Evolutionary conservation across 306 rosid species (phyloP).

Genomic region (Macrotyloma uniflorum): DNA sequence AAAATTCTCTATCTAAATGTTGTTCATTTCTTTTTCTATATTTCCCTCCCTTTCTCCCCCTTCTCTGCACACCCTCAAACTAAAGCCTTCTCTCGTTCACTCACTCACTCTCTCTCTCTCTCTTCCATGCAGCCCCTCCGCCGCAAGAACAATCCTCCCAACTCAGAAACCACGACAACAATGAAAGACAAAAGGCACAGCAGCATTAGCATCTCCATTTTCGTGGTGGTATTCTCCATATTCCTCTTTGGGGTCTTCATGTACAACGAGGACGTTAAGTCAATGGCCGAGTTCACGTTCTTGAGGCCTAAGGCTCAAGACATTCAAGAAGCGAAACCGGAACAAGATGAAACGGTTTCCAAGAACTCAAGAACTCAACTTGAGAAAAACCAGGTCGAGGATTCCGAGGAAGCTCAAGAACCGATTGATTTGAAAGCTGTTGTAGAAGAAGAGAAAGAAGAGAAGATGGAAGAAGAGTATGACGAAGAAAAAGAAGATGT

Average conservation of each 20-base stretch:
- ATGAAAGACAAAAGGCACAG: slow-evolving; percentile 79
- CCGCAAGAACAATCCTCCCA: slow-evolving; percentile 52
- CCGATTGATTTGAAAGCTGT: slow-evolving; percentile 40
- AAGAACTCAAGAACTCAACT: slow-evolving; percentile 39
- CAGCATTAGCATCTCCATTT: slow-evolving; percentile 51
- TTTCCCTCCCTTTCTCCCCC: slow-evolving; percentile 39
- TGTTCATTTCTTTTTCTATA: slow-evolving; percentile 49
- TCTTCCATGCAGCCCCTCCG: slow-evolving; percentile 56
- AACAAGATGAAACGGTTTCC: slow-evolving; percentile 13
- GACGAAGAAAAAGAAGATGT: slow-evolving; percentile 55
- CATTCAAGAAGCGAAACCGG: slow-evolving; percentile 42
- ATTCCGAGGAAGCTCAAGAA: slow-evolving; percentile 53
- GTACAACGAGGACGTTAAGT: slow-evolving; percentile 78
- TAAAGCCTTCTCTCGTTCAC: slow-evolving; percentile 9
- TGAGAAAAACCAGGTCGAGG: slow-evolving; percentile 40
- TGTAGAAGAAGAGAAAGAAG: slow-evolving; percentile 5
- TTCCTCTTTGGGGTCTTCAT: slow-evolving; percentile 86
- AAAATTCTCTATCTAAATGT: slow-evolving; percentile 17
- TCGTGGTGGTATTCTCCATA: slow-evolving; percentile 58
- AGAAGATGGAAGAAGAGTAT: slow-evolving; percentile 29
- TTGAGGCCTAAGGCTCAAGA: slow-evolving; percentile 57
- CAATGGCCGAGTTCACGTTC: slow-evolving; percentile 75
- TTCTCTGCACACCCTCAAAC: not conserved
- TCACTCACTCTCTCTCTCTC: slow-evolving; percentile 6
- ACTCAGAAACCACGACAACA: slow-evolving; percentile 45